Base-by-base conservation (phyloP, 108 stramenopile genomes). In the Cylindrotheca closterium region DNA sequence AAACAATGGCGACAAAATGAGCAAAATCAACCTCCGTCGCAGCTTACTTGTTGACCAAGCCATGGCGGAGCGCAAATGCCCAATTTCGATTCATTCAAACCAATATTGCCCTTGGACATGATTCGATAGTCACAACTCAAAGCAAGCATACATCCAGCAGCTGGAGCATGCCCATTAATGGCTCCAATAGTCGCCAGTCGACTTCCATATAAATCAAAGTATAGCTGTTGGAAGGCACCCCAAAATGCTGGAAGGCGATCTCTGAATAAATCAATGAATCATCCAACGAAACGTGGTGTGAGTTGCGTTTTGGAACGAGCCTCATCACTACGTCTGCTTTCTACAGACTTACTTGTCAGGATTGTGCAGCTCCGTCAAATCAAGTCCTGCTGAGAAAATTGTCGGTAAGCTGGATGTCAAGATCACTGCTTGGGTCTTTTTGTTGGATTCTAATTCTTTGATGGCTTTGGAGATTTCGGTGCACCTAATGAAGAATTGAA, bases 351-450 rank as follows among this genome's bases (percentile, higher is more conserved):
- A 73, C 2, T 28, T n/a, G 21, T 85, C 68, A 45, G 94, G 91
- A 18, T 81, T 48, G 42, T 84, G 50, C 30, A 95, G 51, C 68
- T 93, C 91, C 0, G 37, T 65, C 28, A 95, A 37, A 75, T 95
- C 94, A 4, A 95, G 73, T 21, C 94, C 94, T 19, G 91, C 91
- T 3, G 79, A 89, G 55, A 95, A 91, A 22, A 92, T 88, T n/a
- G 70, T 69, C 1, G 79, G 77, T 22, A 78, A 64, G 25, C 80
- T 73, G 1, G 90, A 92, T 4, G 73, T 26, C 1, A 95, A 63
- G 1, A 95, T 66, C 47, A 95, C 37, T 25, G 74, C 75, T 37
- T 91, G 71, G 2, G 87, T 79, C 32, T 73, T 54, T 30, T 57
- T 67, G 34, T 70, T 31, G 28, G 47, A 21, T 60, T 92, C 89